phyloP scores from a whole-genome alignment of 2,329 filamentous ascomycete species.

The Pyrenochaeta sp. region DNA sequence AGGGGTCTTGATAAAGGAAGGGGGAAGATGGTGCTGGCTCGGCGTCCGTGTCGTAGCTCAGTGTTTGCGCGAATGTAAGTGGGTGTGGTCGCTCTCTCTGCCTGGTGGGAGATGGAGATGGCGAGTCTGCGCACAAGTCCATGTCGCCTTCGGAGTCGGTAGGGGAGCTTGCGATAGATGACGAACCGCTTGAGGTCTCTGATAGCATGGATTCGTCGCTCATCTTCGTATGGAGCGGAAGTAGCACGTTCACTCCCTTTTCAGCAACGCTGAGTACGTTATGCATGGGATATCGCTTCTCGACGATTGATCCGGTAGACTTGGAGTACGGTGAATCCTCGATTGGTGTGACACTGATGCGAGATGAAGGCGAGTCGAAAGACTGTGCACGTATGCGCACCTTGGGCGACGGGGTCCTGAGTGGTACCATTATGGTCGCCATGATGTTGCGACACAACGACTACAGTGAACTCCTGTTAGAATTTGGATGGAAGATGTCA shows the following conservation, averaged over 20 bases:
- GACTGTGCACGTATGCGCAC: slow-evolving; percentile 46
- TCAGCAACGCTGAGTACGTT: slow-evolving; percentile 28
- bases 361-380: slow-evolving; percentile 45
- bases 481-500: neutral
- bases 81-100: slow-evolving; percentile 18
- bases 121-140: slow-evolving; percentile 11
- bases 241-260: slow-evolving; percentile 18
- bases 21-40: slow-evolving; percentile 20
- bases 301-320: slow-evolving; percentile 38
- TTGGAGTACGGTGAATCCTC: slow-evolving; percentile 46
- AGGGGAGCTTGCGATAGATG: slow-evolving; percentile 34
- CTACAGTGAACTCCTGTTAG: too few species aligned
- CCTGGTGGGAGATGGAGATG: slow-evolving; percentile 3
- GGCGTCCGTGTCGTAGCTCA: slow-evolving; percentile 3
- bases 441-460: slow-evolving; percentile 15
- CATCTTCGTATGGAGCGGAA: slow-evolving; percentile 40
- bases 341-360: slow-evolving; percentile 37
- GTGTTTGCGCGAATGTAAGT: slow-evolving; percentile 15
- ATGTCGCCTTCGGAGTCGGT: slow-evolving; percentile 22
- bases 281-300: slow-evolving; percentile 23
- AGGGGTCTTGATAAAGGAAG: slow-evolving; percentile 39
- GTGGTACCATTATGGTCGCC: slow-evolving; percentile 31
- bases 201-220: slow-evolving; percentile 41
- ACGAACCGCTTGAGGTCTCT: slow-evolving; percentile 25
- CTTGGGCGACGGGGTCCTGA: slow-evolving; percentile 45